Evolutionary conservation across 139 green algal genomes (phyloP), one percentile per base, ranked within the genome.

Genomic region (Pycnococcus provasolii): DNA sequence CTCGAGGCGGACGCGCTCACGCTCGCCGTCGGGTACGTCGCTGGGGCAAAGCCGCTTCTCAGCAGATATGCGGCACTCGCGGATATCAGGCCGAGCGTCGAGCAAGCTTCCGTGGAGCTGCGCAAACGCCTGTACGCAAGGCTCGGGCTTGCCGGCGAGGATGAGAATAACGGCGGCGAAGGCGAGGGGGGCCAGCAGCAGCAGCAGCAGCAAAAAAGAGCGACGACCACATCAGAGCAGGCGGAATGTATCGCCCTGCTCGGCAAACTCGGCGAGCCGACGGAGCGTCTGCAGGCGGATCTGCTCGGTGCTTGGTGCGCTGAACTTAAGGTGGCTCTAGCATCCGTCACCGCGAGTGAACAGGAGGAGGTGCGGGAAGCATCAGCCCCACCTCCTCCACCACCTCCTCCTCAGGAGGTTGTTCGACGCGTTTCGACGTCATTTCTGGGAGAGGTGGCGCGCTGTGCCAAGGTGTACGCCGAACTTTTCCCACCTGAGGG

Each of bases 41-140:
- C 80, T 6, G 87, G 91, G 52, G 87, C 84, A 0, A 64, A 73
- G 48, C 85, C 88, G 39, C 71, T 94, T 59, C 77, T 95, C 26
- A 75, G 77, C 45, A 83, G 82, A 71, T 88, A 91, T 48, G 86
- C 26, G 26, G 26, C 26, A 26, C 26, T 26, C 26, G 26, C 26
- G 26, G 26, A 26, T 26, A 26, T 26, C 26, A 26, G 26, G 26
- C 26, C 26, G 26, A 26, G 88, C 13, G 64, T 84, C 62, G 79
- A 82, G 79, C 15, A n/a, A 15, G 53, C 53, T 15, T 60, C 41
- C 13, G 53, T 60, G 8, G 53, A n/a, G 8, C 4, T 60, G 15
- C 39, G 41, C 15, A 60, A n/a, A 60, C 15, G 41, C 15, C 7
- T 15, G 15, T 15, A 60, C 53, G 53, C 53, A 4, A n/a, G 4